Evolutionary conservation across 2,329 filamentous ascomycete genomes (phyloP).

Genomic region (Pseudocercospora fuligena): DNA sequence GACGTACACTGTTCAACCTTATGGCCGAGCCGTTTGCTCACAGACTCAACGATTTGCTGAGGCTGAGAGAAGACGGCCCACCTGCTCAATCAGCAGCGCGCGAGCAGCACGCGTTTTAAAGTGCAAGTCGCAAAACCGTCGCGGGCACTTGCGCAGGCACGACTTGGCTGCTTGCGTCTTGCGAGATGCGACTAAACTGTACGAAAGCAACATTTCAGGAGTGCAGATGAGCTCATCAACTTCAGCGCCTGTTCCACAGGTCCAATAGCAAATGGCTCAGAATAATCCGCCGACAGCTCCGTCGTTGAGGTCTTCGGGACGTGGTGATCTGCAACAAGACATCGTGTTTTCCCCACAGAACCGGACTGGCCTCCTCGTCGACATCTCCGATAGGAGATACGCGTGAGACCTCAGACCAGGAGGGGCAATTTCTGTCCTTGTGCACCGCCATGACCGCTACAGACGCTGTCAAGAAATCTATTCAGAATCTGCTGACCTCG

Average conservation of each 20-base stretch:
- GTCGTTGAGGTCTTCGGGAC: neutral
- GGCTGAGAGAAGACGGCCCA: neutral
- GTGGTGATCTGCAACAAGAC: neutral
- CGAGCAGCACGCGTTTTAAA: no score
- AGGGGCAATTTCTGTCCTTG: neutral
- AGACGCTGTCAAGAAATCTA: neutral
- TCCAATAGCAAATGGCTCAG: neutral
- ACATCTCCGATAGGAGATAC: neutral
- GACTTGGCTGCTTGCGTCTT: no score
- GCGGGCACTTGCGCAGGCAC: no score
- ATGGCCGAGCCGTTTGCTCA: no score
- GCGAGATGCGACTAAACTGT: no score
- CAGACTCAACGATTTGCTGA: neutral
- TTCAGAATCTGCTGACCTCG: no score
- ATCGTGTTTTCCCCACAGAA: neutral
- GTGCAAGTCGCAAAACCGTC: no score
- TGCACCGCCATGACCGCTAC: neutral
- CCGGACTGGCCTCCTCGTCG: slow-evolving; percentile 1
- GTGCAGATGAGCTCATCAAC: neutral
- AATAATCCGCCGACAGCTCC: neutral
- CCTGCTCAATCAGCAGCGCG: no score
- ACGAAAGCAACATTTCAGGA: slow-evolving; percentile 3
- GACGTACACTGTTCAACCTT: neutral
- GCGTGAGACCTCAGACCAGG: neutral
- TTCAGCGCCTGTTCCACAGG: no score